These are phyloP conservation scores for Glonium stellatum DNA, from an alignment of 495 filamentous ascomycete genomes.

Conservation along the genomic window DNA sequence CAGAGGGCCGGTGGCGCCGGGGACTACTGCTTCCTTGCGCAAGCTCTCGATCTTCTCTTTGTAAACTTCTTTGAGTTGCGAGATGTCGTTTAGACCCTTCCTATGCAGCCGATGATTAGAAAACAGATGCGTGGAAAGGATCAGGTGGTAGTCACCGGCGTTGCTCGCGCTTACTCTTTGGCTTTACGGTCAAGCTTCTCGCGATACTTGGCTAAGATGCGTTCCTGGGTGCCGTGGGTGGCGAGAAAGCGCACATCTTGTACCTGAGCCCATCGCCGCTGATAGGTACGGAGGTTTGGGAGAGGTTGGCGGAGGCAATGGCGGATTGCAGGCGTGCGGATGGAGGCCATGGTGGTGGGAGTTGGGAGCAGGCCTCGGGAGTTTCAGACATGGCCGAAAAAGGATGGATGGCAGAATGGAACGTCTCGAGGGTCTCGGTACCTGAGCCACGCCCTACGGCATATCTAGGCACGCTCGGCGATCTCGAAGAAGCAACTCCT, in stretches of 20 bases:
- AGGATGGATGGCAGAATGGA: too few relatives aligned
- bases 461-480: background rate
- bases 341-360: conserved; percentile 7
- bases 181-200: conserved; percentile 81
- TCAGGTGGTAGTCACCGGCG: background rate
- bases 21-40: conserved; percentile 53
- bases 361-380: background rate
- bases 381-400: background rate
- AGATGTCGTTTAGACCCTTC: conserved; percentile 65
- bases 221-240: conserved; percentile 54
- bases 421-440: too few relatives aligned
- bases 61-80: conserved; percentile 75
- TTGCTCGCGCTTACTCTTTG: conserved; percentile 48
- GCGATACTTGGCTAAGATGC: conserved; percentile 74
- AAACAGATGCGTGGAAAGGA: background rate
- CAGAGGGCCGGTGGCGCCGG: conserved; percentile 45
- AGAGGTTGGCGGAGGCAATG: conserved; percentile 28
- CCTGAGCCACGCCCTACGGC: background rate
- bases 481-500: background rate
- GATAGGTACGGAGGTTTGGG: conserved; percentile 33
- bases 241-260: conserved; percentile 87
- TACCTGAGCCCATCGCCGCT: conserved; percentile 84
- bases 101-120: conserved; percentile 32
- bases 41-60: conserved; percentile 68
- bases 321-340: conserved; percentile 30